A percentile compares a stretch with the other conserved stretches of the same genome.
These are phyloP conservation scores for Prototheca stagnorum DNA, from an alignment of 163 green algal species.

Conservation along the genomic window DNA sequence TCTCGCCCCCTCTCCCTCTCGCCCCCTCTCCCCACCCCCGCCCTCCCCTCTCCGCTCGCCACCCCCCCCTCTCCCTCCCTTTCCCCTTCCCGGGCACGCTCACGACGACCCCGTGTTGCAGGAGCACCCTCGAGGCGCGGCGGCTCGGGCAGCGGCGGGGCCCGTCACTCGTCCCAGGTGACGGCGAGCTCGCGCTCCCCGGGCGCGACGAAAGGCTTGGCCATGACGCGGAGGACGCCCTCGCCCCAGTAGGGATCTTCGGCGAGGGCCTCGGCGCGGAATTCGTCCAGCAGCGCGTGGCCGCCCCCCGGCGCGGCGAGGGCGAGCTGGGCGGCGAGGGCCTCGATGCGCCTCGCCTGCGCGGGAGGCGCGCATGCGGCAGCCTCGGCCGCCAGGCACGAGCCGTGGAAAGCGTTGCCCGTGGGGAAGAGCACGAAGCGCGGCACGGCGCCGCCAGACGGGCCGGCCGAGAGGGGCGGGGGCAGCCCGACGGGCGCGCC, in stretches of 20 bases:
- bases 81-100: too few relatives aligned
- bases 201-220: conserved; percentile 26
- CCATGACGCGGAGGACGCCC: conserved; percentile 26
- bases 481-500: conserved; percentile 16
- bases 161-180: neutral
- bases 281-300: conserved; percentile 5
- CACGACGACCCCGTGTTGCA: too few relatives aligned
- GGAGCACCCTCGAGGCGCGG: too few relatives aligned
- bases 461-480: conserved; percentile 21
- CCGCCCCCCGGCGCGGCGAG: neutral
- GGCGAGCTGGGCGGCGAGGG: neutral
- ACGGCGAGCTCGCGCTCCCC: conserved; percentile 3
- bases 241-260: conserved; percentile 54
- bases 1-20: too few relatives aligned
- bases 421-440: conserved; percentile 49
- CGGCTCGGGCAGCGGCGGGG: too few relatives aligned
- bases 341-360: conserved; percentile 16
- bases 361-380: conserved; percentile 14
- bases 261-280: conserved; percentile 36
- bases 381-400: conserved; percentile 39
- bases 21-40: too few relatives aligned
- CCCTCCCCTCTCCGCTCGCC: too few relatives aligned
- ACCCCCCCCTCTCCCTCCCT: too few relatives aligned
- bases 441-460: conserved; percentile 16
- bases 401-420: conserved; percentile 48